phyloP scores from a whole-genome alignment of 768 basidiomycete species.

The Boletus huronensis region DNA sequence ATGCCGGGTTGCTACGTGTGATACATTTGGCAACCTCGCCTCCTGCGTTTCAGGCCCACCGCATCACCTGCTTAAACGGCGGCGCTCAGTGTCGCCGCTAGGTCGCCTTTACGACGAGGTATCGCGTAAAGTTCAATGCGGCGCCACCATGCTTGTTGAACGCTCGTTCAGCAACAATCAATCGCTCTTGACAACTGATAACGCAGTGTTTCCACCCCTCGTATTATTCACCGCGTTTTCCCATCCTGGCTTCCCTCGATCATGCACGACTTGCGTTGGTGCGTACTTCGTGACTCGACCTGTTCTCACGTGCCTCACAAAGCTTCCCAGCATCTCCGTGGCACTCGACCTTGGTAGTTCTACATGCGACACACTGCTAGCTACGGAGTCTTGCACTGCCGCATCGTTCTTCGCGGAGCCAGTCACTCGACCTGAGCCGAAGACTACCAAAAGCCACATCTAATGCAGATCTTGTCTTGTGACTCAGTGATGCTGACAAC shows the following conservation, averaged over 20 bases:
- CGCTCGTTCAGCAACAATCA: background rate
- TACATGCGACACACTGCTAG: no score
- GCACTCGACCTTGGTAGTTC: background rate
- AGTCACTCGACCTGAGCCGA: background rate
- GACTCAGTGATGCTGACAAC: background rate
- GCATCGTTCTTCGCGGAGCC: background rate
- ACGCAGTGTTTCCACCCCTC: no score
- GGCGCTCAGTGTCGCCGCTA: background rate
- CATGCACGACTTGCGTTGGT: no score
- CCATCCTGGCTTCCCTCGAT: no score
- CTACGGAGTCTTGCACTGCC: background rate
- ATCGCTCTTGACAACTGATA: background rate
- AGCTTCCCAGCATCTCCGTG: conserved; percentile 7
- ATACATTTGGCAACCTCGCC: background rate
- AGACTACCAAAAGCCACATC: background rate
- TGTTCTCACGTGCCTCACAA: background rate
- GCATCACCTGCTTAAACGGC: background rate
- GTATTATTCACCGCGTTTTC: conserved; percentile 2
- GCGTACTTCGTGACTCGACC: background rate
- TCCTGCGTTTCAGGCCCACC: background rate
- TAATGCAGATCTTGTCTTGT: background rate
- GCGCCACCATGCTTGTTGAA: background rate
- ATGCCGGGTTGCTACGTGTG: background rate
- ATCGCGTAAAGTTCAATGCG: background rate
- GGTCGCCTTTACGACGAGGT: background rate